Evolutionary conservation across 306 rosid genomes (phyloP).

Genomic region (Inga laurina): DNA sequence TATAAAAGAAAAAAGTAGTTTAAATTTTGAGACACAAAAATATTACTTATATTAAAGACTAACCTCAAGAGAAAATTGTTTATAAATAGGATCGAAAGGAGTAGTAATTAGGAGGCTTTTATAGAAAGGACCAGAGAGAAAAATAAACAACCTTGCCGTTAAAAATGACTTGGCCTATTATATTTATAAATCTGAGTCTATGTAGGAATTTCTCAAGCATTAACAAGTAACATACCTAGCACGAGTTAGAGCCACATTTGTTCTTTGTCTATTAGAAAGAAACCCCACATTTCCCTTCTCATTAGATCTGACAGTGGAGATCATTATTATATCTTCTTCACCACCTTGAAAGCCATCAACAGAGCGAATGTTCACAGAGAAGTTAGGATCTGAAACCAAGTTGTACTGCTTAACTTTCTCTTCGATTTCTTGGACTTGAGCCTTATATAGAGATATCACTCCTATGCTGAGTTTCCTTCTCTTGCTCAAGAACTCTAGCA

Average conservation of each 20-base stretch:
- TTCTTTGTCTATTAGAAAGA: constrained; percentile 48
- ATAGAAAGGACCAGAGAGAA: too few species aligned
- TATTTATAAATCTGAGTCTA: too few species aligned
- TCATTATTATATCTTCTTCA: constrained; percentile 60
- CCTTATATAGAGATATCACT: constrained; percentile 65
- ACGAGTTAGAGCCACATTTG: constrained; percentile 63
- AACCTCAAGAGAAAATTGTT: too few species aligned
- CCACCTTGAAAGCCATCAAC: constrained; percentile 79
- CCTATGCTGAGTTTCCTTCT: constrained; percentile 60
- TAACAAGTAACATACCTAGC: constrained; percentile 46
- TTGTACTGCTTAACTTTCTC: constrained; percentile 37
- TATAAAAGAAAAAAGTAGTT: too few species aligned
- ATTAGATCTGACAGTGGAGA: constrained; percentile 51
- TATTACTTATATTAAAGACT: too few species aligned
- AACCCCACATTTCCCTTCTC: constrained; percentile 50
- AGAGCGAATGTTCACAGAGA: constrained; percentile 52
- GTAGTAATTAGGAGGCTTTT: too few species aligned
- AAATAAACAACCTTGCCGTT: too few species aligned
- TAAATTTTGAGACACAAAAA: too few species aligned
- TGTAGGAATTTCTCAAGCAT: not conserved
- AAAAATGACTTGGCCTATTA: too few species aligned
- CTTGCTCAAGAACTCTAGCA: constrained; percentile 35
- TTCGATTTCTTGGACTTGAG: constrained; percentile 55
- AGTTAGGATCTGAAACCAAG: constrained; percentile 15
- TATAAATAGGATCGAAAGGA: too few species aligned